Base-by-base conservation (phyloP, 2,329 filamentous ascomycete genomes). In the Pseudopyrenochaeta lycopersici region DNA sequence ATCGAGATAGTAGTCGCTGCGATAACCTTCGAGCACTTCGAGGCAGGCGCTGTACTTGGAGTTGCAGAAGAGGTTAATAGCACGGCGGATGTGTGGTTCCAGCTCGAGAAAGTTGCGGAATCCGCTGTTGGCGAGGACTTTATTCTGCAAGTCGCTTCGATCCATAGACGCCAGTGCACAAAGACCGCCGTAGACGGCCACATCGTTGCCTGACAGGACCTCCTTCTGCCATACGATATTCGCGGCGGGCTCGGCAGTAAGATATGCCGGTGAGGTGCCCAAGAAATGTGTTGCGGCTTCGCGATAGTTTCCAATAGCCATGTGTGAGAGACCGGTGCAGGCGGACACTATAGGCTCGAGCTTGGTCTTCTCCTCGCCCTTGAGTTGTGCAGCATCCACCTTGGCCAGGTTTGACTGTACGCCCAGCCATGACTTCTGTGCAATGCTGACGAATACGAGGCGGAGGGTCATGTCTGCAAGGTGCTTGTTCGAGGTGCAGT, bases 1-100 rank as follows among this genome's bases (percentile, higher is more conserved):
- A 70, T 99, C 95, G 4, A 98, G 85, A n/a, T 93, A 82, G 73
- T 95, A 98, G 75, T 99, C 95, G 31, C 87, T 80, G 44, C 88
- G 88, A 75, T 95, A 94, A 4, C 87, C 84, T 67, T 95, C 90
- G 0, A 99, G 84, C 31, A 94, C 91, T 41, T 87, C 84, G 39
- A 99, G 81, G 74, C 94, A 98, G 38, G 85, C 85, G 9, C 90
- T 89, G 76, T 97, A 99, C 66, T 96, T 91, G 56, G 91, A 92
- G 63, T 90, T 92, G 65, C 94, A 91, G 78, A 97, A 99, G 72
- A 91, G 88, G 7, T 86, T 86, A 64, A 99, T 90, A 11, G 95
- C 94, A 53, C 93, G 93, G 60, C 95, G 90, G 58, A 99, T 90
- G 68, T 98, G 94, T 3, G 94, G 92, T 76, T 98, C 95, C 1